Evolutionary conservation across 345 rosid genomes (phyloP), one percentile per base, ranked within the genome.

Genomic region (Rubroshorea leprosula): DNA sequence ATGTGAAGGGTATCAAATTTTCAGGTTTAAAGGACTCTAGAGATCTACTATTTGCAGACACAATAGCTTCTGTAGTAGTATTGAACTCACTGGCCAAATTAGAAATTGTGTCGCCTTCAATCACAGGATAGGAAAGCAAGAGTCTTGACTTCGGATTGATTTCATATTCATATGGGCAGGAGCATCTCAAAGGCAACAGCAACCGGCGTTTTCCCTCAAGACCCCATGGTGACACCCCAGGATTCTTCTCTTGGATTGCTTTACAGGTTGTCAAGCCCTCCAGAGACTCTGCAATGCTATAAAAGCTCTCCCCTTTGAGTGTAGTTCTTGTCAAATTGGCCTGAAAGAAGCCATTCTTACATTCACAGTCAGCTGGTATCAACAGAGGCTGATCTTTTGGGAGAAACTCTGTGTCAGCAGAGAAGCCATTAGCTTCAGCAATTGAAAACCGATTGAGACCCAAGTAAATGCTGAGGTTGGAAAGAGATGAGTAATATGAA

Each of bases 221-320:
- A 46, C 54, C 68, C 72, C 69, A 73, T 1, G 79, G 81, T 5
- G 75, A 74, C 23, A 81, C 66, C 0, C 79, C 60, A 0, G 80
- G 85, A 61, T 87, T 86, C 60, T 69, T 74, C 38, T 74, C 79
- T 51, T 70, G 57, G 49, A 87, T 74, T 7, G 86, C 86, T 51
- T 69, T 70, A 75, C 89, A 87, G 24, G 85, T 70, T 27, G 90
- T 87, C 63, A 90, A 73, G 60, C 96, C 96, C 61, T 80, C 79
- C 4, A 87, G 67, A 3, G 95, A 80, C 38, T 74, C 78, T 19
- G 89, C 69, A 57, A 90, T 76, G 64, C 77, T 62, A 55, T 62
- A 59, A 65, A 90, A 81, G 49, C 76, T 83, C 74, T 84, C 92
- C 15, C 95, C 89, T 60, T 72, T 68, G 24, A 68, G 45, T n/a